These are phyloP conservation scores for Selaginella tamariscina DNA, from an alignment of 75 land plant genomes.

Conservation along the genomic window DNA sequence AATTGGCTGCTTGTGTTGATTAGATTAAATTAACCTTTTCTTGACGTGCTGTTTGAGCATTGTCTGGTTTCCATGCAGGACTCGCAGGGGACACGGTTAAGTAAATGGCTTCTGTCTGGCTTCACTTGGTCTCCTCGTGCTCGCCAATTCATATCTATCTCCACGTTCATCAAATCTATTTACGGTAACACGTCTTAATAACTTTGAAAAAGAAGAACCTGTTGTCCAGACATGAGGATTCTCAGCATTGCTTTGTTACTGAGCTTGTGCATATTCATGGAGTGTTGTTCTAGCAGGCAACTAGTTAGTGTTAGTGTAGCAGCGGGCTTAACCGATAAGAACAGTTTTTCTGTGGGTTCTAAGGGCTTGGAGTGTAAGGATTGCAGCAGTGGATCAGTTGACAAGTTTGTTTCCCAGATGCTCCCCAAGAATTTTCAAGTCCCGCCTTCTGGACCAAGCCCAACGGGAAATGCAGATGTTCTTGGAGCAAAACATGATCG, in stretches of 20 bases:
- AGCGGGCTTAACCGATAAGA: too few relatives aligned
- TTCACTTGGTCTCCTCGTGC: not conserved
- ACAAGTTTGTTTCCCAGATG: not conserved
- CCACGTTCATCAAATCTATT: not conserved
- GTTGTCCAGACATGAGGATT: not conserved
- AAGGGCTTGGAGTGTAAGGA: not conserved
- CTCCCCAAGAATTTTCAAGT: not conserved
- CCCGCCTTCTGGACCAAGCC: not conserved
- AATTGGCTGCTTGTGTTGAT: too few relatives aligned
- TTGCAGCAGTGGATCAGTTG: not conserved
- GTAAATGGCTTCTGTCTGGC: not conserved
- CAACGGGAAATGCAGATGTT: not conserved
- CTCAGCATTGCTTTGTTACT: too few relatives aligned
- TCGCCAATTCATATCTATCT: not conserved
- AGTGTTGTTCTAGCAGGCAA: not conserved
- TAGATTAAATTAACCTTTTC: too few relatives aligned
- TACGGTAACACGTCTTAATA: not conserved
- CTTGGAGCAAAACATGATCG: not conserved
- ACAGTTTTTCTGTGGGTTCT: too few relatives aligned
- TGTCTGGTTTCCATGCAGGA: not conserved
- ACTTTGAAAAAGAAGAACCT: not conserved
- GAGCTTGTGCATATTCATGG: not conserved
- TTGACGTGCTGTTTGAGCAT: not conserved
- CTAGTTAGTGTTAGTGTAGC: not conserved
- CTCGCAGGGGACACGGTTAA: not conserved